Conservation (phyloP, 163 green algal genomes). For the Scenedesmus sp. region DNA sequence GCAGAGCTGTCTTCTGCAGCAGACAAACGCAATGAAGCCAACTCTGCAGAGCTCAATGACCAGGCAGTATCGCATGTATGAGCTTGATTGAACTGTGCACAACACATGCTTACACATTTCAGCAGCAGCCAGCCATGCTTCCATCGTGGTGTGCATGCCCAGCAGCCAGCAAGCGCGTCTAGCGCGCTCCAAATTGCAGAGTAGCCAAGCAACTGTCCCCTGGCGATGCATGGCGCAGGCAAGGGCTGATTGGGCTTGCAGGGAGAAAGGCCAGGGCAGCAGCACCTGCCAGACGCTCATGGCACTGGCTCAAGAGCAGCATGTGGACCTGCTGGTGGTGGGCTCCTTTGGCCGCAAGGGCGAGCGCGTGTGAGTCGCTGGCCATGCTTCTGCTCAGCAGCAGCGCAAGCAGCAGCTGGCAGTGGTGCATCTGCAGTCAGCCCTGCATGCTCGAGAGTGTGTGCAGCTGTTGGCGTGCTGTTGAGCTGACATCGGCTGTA, state of each 20-base stretch:
- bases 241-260: constrained; percentile 63
- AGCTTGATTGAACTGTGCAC: not conserved
- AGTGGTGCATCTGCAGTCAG: too few relatives aligned
- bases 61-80: not conserved
- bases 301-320: constrained; percentile 56
- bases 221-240: constrained; percentile 21
- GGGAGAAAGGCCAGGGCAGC: constrained; percentile 64
- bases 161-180: too few relatives aligned
- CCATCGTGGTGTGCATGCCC: too few relatives aligned
- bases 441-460: too few relatives aligned
- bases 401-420: not conserved
- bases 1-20: not conserved
- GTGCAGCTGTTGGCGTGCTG: too few relatives aligned
- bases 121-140: too few relatives aligned
- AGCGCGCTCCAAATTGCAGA: too few relatives aligned
- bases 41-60: not conserved
- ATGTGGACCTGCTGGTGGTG: constrained; percentile 70
- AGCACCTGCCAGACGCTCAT: constrained; percentile 70
- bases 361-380: constrained; percentile 67
- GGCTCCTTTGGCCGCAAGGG: constrained; percentile 76
- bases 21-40: not conserved
- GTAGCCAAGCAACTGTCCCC: too few relatives aligned
- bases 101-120: too few relatives aligned
- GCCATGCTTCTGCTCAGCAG: not conserved
- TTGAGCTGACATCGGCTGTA: too few relatives aligned